Base-by-base conservation (phyloP, 1,139 yeast species). In the Meyerozyma elateridarum region DNA sequence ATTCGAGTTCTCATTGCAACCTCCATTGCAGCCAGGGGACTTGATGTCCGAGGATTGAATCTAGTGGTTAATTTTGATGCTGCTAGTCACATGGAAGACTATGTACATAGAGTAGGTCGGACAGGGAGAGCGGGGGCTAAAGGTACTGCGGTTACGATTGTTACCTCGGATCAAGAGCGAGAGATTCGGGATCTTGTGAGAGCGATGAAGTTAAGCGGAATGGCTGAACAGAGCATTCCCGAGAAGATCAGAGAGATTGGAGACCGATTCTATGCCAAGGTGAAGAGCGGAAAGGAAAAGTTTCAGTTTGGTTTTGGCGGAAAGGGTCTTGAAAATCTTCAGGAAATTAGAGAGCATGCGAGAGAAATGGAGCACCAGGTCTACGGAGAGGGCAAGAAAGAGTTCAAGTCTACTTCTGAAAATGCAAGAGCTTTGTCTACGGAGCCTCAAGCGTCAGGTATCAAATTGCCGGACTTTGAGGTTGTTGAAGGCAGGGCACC, bases 41-140 rank as follows among this genome's bases (percentile, higher is more conserved):
- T 91, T 20, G 97, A 91, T 57, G 96, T 93, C 8, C 83, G 85
- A 36, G 83, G 81, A 19, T 70, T 91, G 21, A 78, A 78, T 35
- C 57, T 88, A 28, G 97, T 91, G 2, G 65, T 91, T 7, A 85
- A 91, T 44, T 91, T 75, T 51, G 96, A 91, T 52, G 80, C 96
- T 0, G 95, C 96, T 0, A 84, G 73, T 42, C 95, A 91, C 41
- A 73, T 89, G 72, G 97, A 94, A 41, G 98, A 93, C 52, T 91
- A 91, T 50, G 94, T 93, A 5, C 99, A 91, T 56, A 70, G 98
- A 18, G 95, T 89, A 0, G 99, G 99, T 0, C 67, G 99, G 41
- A 93, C 99, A 0, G 99, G 97, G 0, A 68, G 99, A 39, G 98
- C 96, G 1, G 94, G 94, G 0, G 70, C 70, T 26, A 58, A 42